These are phyloP conservation scores for Clonostachys byssicola DNA, from an alignment of 2,329 filamentous ascomycete species.

Conservation along the genomic window DNA sequence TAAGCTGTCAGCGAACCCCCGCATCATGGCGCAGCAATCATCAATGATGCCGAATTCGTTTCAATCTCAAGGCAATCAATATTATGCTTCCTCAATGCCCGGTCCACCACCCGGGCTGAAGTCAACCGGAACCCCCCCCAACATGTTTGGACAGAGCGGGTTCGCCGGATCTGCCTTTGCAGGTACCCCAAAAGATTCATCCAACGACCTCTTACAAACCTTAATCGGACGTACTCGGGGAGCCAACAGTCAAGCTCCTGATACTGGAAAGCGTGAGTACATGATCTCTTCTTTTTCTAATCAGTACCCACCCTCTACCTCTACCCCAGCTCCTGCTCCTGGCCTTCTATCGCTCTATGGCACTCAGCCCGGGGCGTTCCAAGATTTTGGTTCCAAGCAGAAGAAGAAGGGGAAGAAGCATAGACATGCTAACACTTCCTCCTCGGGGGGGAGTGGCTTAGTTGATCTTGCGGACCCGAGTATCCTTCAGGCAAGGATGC, in stretches of 20 bases:
- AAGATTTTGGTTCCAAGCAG: constrained; percentile 93
- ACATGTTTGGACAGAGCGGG: constrained; percentile 81
- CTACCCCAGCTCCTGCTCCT: constrained; percentile 82
- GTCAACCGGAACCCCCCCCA: constrained; percentile 88
- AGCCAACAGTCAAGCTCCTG: constrained; percentile 68
- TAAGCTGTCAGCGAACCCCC: constrained; percentile 74
- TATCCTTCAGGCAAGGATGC: constrained; percentile 97
- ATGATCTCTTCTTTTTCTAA: constrained; percentile 89
- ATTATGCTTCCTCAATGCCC: constrained; percentile 81
- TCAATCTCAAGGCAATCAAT: constrained; percentile 62
- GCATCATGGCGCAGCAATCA: constrained; percentile 78
- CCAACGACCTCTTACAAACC: constrained; percentile 67
- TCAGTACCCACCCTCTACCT: constrained; percentile 78
- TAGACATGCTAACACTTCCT: constrained; percentile 99
- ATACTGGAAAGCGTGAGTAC: constrained; percentile 97
- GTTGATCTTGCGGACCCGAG: constrained; percentile 99
- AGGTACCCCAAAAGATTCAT: constrained; percentile 64
- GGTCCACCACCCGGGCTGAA: constrained; percentile 94
- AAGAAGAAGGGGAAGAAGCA: constrained; percentile 99
- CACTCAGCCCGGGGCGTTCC: constrained; percentile 78
- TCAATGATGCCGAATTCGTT: constrained; percentile 76
- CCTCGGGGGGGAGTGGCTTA: constrained; percentile 97
- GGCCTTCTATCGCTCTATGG: constrained; percentile 91
- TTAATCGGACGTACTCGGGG: constrained; percentile 69
- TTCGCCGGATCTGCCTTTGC: constrained; percentile 73